These are phyloP conservation scores for Diaporthe sp. DNA, from an alignment of 2,329 filamentous ascomycete genomes.

Conservation along the genomic window DNA sequence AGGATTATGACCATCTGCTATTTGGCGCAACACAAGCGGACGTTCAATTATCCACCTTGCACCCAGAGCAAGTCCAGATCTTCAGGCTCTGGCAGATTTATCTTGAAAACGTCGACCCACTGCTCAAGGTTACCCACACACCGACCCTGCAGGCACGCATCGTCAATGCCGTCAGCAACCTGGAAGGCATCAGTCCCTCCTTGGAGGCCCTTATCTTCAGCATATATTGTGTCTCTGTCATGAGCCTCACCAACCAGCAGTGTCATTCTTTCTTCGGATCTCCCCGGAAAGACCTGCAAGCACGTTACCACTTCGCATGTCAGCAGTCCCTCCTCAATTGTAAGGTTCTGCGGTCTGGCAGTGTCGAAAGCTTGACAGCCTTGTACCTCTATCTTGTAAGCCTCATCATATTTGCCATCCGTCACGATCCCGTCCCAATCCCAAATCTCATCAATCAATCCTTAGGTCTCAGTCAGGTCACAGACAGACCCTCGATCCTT, in stretches of 20 bases:
- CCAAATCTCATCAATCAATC: not conserved
- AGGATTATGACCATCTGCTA: slow-evolving; percentile 63
- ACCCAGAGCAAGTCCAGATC: slow-evolving; percentile 61
- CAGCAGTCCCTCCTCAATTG: slow-evolving; percentile 68
- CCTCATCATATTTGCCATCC: not conserved
- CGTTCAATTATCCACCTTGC: slow-evolving; percentile 63
- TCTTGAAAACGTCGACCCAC: slow-evolving; percentile 69
- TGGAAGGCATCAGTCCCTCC: slow-evolving; percentile 53
- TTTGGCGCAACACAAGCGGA: slow-evolving; percentile 60
- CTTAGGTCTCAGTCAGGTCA: slow-evolving; percentile 62
- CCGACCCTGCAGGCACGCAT: slow-evolving; percentile 67
- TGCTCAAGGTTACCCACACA: slow-evolving; percentile 71
- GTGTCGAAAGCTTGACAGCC: slow-evolving; percentile 69
- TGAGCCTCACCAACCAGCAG: slow-evolving; percentile 59
- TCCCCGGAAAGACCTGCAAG: slow-evolving; percentile 56
- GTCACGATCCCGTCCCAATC: too few relatives aligned
- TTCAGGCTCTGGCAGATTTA: slow-evolving; percentile 71
- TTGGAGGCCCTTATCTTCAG: slow-evolving; percentile 71
- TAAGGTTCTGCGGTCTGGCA: slow-evolving; percentile 62
- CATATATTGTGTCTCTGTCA: slow-evolving; percentile 60
- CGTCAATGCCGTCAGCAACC: slow-evolving; percentile 62
- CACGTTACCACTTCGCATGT: slow-evolving; percentile 62
- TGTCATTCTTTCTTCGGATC: slow-evolving; percentile 58
- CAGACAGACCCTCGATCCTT: slow-evolving; percentile 63
- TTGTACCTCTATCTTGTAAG: slow-evolving; percentile 70